These are phyloP conservation scores for Colletotrichum sp. DNA, from an alignment of 2,329 filamentous ascomycete species.

Conservation along the genomic window DNA sequence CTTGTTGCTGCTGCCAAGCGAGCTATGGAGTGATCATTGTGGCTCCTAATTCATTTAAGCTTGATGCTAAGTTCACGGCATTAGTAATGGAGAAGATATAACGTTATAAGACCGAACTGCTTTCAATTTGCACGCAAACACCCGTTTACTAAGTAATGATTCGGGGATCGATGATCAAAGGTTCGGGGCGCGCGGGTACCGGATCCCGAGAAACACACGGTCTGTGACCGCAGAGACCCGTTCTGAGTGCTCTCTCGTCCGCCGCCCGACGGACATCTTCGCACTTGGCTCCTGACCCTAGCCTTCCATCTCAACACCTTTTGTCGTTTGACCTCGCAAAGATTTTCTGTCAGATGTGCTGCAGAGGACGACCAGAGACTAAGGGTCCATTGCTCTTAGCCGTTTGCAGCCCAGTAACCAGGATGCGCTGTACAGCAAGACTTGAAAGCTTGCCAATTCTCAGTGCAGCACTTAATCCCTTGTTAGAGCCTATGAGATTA, in stretches of 20 bases:
- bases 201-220: accelerated
- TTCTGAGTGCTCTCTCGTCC: background rate
- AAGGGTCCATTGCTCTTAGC: background rate
- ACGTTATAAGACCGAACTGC: background rate
- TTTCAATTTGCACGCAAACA: background rate
- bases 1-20: accelerated
- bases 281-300: accelerated
- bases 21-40: accelerated
- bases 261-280: background rate
- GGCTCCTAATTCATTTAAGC: background rate
- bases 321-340: accelerated
- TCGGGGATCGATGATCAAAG: background rate
- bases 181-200: background rate
- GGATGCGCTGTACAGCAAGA: background rate
- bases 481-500: too few relatives aligned
- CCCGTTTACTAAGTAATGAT: background rate
- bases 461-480: background rate
- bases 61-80: background rate
- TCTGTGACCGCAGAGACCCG: accelerated
- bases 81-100: background rate
- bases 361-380: too few relatives aligned
- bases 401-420: background rate
- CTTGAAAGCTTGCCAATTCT: background rate
- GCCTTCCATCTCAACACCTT: background rate
- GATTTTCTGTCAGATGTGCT: accelerated